These are phyloP conservation scores for Pseudocercospora vitis DNA, from an alignment of 2,329 filamentous ascomycete species.

Conservation along the genomic window DNA sequence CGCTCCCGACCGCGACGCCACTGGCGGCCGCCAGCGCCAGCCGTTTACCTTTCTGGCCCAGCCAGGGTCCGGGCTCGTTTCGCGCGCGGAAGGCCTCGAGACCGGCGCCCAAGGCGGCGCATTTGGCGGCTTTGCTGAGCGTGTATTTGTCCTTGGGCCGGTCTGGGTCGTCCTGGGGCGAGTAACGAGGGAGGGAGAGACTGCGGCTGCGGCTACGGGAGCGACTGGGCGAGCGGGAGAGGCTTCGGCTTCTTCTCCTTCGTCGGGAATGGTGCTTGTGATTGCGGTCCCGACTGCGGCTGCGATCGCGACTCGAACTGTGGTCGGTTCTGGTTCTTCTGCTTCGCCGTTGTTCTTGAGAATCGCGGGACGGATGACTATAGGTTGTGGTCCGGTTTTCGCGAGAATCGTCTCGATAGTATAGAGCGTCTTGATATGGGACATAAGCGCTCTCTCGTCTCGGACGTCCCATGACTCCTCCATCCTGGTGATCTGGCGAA, in stretches of 20 bases:
- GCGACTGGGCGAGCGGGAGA: not conserved
- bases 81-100: constrained; percentile 9
- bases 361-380: constrained; percentile 2
- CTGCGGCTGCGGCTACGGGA: constrained; percentile 5
- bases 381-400: not conserved
- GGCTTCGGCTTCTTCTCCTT: not conserved
- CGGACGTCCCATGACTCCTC: not conserved
- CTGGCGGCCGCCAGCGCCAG: constrained; percentile 12
- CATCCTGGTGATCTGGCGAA: not conserved
- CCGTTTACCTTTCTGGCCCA: constrained; percentile 10
- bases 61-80: constrained; percentile 12
- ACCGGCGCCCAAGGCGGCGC: constrained; percentile 10
- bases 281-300: not conserved
- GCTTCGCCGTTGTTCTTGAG: not conserved
- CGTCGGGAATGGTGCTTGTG: too few relatives aligned
- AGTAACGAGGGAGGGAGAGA: not conserved
- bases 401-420: constrained; percentile 5
- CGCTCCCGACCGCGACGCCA: constrained; percentile 7
- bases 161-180: constrained; percentile 10
- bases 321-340: constrained; percentile 1
- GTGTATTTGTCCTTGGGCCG: constrained; percentile 12
- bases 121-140: constrained; percentile 9
- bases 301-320: not conserved
- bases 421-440: constrained; percentile 8
- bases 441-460: constrained; percentile 3